Conservation (phyloP, 805 yeast genomes). For the Candida taoyuanica region DNA sequence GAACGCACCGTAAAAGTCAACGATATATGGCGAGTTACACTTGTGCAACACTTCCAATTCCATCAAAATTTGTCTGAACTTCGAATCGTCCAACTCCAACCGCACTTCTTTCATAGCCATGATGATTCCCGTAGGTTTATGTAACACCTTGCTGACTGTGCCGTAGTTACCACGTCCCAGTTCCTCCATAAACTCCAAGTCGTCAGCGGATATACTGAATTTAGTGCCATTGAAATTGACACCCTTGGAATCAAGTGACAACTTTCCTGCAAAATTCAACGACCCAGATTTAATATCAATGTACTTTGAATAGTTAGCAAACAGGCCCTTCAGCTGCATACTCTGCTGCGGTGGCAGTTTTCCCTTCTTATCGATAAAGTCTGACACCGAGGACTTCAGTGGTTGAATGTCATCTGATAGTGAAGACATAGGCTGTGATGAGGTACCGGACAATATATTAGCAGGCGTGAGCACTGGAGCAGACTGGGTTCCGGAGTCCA, state of each 20-base stretch:
- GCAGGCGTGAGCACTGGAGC: slow-evolving; percentile 19
- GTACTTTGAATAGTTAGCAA: slow-evolving; percentile 81
- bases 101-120: slow-evolving; percentile 99
- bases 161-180: slow-evolving; percentile 97
- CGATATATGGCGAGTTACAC: slow-evolving; percentile 86
- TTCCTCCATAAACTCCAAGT: slow-evolving; percentile 77
- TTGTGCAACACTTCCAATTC: slow-evolving; percentile 91
- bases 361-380: slow-evolving; percentile 23
- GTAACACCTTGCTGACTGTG: slow-evolving; percentile 87
- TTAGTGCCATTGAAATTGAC: slow-evolving; percentile 88
- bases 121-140: slow-evolving; percentile 83
- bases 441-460: slow-evolving; percentile 6
- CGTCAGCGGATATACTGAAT: slow-evolving; percentile 81
- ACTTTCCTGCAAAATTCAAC: slow-evolving; percentile 87
- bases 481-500: slow-evolving; percentile 23
- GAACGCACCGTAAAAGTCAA: slow-evolving; percentile 96
- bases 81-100: slow-evolving; percentile 88
- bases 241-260: slow-evolving; percentile 87
- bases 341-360: slow-evolving; percentile 21
- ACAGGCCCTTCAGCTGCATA: slow-evolving; percentile 49
- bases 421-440: slow-evolving; percentile 15
- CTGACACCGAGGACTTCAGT: slow-evolving; percentile 18
- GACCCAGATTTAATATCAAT: slow-evolving; percentile 91
- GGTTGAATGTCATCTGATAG: slow-evolving; percentile 8
- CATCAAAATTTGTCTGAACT: slow-evolving; percentile 91